These are phyloP conservation scores for Eudorina sp. DNA, from an alignment of 139 green algal genomes.

Conservation along the genomic window DNA sequence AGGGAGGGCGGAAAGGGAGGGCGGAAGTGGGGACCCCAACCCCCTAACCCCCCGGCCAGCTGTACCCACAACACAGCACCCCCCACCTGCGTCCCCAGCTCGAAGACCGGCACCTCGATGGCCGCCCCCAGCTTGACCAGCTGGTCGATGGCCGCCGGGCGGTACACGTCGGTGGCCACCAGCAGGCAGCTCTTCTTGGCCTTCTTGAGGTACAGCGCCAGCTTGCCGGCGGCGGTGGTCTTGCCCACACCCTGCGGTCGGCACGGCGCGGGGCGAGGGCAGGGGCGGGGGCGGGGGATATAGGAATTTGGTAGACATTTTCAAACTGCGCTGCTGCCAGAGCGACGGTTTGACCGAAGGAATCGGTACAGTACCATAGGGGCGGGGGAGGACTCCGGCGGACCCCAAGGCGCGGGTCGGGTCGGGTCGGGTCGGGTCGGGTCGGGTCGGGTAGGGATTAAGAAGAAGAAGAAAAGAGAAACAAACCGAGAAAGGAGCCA, in stretches of 20 bases:
- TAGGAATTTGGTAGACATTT: no score
- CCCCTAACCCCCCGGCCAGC: background rate
- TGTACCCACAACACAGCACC: background rate
- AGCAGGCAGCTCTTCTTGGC: constrained; percentile 77
- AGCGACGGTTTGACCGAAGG: no score
- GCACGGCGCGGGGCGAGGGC: no score
- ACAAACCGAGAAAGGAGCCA: no score
- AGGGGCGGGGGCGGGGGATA: no score
- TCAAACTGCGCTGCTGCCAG: no score
- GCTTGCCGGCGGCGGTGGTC: constrained; percentile 96
- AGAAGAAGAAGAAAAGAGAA: no score
- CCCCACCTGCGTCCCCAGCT: constrained; percentile 77
- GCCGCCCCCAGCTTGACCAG: constrained; percentile 86
- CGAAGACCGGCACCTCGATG: constrained; percentile 93
- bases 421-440: no score
- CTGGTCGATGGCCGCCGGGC: constrained; percentile 96
- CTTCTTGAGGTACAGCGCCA: constrained; percentile 91
- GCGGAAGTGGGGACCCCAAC: background rate
- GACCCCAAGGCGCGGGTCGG: no score
- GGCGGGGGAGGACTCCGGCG: no score
- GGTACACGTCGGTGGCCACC: constrained; percentile 96
- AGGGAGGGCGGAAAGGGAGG: background rate
- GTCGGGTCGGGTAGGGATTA: no score
- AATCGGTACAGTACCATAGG: no score
- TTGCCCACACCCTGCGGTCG: constrained; percentile 97